Evolutionary conservation across 2,329 filamentous ascomycete species (phyloP), one percentile per base, ranked within the genome.

Genomic region (Calonectria pteridis): DNA sequence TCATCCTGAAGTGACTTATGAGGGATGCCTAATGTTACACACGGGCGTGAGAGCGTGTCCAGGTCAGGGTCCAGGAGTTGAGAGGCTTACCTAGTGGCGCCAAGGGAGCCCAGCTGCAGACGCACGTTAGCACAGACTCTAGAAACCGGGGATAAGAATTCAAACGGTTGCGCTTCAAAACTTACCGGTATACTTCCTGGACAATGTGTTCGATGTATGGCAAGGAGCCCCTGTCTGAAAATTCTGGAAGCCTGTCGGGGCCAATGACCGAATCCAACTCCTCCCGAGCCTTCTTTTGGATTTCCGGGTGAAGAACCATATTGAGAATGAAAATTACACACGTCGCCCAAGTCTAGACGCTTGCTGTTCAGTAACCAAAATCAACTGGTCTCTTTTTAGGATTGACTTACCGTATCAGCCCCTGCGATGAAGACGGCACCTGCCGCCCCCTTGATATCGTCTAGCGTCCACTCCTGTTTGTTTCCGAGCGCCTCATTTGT

Each of bases 1-100:
- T 92, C 91, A 72, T 92, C 90, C 67, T 88, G 81, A 3, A 88
- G 84, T 16, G 89, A 85, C 73, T 84, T 87, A 81, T 92, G 91
- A 13, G 91, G 90, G 66, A 92, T 89, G 6, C 81, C 81, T 81
- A 58, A 49, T 53, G 29, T 40, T 35, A 33, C 31, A 16, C 40
- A 62, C 40, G 33, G 55, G 49, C 33, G 59, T 79, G 55, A 79
- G 69, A 29, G 37, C 16, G n/a, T 37, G 69, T n/a, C 70, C 64
- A 59, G 63, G 58, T 72, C 29, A 46, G 46, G 58, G 23, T 23
- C 53, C 37, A 26, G 49, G 51, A 64, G 49, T 49, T 33, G 35
- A 18, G 49, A 67, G 51, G 62, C 76, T 75, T 72, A 81, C 87
- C 88, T 14, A 89, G 81, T 14, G 88, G 87, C 55, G 85, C 86